Percentiles rank a stretch among this genome's conserved stretches.
Conservation (phyloP, 2,329 filamentous ascomycete genomes). For the Exophiala dermatitidis region DNA sequence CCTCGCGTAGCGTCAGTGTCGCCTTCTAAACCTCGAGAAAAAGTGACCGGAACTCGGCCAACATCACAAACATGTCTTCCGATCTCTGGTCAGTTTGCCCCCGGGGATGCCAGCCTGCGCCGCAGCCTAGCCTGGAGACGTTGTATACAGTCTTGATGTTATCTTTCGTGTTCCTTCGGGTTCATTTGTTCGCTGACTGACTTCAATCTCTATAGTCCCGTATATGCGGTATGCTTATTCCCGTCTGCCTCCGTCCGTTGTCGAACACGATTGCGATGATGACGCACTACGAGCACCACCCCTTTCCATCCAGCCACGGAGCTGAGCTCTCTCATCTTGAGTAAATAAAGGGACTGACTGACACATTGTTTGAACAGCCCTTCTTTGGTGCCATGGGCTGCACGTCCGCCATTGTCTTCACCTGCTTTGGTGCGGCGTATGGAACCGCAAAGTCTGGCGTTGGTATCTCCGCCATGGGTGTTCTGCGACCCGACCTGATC, state of each 20-base stretch:
- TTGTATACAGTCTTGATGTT: background rate
- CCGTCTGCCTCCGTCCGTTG: background rate
- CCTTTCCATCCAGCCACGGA: background rate
- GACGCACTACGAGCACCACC: background rate
- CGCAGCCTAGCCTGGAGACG: conserved; percentile 6
- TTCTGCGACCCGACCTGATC: conserved; percentile 93
- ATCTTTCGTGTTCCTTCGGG: background rate
- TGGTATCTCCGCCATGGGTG: conserved; percentile 97
- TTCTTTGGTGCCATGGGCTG: conserved; percentile 98
- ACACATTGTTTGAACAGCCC: conserved; percentile 48
- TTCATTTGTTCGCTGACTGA: conserved; percentile 37
- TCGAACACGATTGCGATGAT: background rate
- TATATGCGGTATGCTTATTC: conserved; percentile 85
- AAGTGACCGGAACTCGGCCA: background rate
- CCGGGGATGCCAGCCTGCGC: conserved; percentile 28
- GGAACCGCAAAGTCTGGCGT: conserved; percentile 99
- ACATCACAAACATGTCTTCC: conserved; percentile 58
- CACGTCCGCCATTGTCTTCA: conserved; percentile 91
- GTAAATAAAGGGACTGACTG: conserved; percentile 8
- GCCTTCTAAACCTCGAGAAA: background rate
- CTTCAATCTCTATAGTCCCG: conserved; percentile 59
- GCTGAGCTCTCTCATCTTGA: background rate
- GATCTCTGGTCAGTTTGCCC: conserved; percentile 70
- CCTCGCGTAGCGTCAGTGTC: background rate
- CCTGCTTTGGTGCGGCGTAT: conserved; percentile 92